Evolutionary conservation across 2,329 filamentous ascomycete genomes (phyloP).

Genomic region (Curvularia sp.): DNA sequence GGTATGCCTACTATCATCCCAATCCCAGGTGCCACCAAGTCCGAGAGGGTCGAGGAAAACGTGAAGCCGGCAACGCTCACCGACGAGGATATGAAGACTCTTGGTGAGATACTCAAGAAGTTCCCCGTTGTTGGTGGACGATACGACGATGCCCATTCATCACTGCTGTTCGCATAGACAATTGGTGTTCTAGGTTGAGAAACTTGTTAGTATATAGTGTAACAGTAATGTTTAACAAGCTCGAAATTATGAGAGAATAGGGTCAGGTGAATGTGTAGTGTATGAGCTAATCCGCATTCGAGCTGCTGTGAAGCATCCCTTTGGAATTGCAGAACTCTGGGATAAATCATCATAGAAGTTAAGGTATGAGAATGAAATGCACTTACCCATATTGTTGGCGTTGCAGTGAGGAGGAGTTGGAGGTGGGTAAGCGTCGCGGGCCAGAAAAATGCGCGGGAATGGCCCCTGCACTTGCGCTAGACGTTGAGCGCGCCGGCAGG

Average conservation of each 20-base stretch:
- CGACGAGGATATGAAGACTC: conserved; percentile 58
- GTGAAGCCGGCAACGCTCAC: conserved; percentile 60
- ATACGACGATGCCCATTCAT: conserved; percentile 39
- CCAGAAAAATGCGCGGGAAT: conserved; percentile 20
- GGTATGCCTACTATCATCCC: conserved; percentile 67
- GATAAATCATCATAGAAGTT: conserved; percentile 51
- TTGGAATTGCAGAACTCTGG: conserved; percentile 61
- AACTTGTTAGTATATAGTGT: conserved; percentile 21
- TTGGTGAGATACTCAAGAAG: conserved; percentile 59
- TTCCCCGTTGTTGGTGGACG: conserved; percentile 53
- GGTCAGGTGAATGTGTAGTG: conserved; percentile 57
- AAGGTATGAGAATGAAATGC: neutral
- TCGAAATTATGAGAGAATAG: neutral
- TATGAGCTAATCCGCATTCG: conserved; percentile 55
- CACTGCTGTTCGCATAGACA: conserved; percentile 21
- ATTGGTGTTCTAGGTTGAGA: conserved; percentile 1
- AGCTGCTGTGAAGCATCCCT: conserved; percentile 43
- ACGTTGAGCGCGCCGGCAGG: conserved; percentile 13
- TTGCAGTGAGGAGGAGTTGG: neutral
- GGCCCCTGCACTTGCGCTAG: conserved; percentile 19
- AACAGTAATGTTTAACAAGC: conserved; percentile 7
- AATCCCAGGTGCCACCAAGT: conserved; percentile 69
- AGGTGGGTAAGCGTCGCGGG: neutral
- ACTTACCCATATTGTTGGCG: neutral
- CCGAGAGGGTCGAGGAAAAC: conserved; percentile 67